Conservation (phyloP, 352 stramenopile species). For the Pythium periplocum region DNA sequence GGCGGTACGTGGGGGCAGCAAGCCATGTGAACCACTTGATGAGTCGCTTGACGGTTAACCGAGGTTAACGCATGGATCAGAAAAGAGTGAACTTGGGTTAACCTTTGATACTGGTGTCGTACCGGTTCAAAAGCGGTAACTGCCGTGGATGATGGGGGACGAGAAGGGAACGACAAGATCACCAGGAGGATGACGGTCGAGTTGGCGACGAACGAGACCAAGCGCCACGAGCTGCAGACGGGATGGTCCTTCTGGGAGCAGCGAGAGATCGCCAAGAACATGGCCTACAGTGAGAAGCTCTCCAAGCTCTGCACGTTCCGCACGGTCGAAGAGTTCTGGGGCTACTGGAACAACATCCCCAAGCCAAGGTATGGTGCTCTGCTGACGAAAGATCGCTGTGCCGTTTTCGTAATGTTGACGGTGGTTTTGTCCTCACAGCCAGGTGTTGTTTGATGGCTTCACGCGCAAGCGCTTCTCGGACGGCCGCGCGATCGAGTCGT, state of each 20-base stretch:
- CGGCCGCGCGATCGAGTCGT: conserved; percentile 89
- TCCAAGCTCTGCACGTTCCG: conserved; percentile 85
- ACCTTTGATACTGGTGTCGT: no score
- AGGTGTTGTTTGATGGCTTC: conserved; percentile 80
- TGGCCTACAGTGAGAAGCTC: conserved; percentile 83
- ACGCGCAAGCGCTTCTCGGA: conserved; percentile 89
- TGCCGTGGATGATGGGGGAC: no score
- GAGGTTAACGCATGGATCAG: no score
- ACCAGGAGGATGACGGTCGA: conserved; percentile 9
- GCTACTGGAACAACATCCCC: conserved; percentile 90
- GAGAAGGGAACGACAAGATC: neutral
- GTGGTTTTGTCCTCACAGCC: conserved; percentile 18
- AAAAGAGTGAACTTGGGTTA: no score
- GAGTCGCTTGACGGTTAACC: no score
- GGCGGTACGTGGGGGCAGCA: no score
- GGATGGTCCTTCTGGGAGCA: conserved; percentile 87
- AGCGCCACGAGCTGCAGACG: conserved; percentile 70
- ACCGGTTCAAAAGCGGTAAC: no score
- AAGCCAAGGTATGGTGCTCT: conserved; percentile 56
- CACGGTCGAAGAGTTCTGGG: conserved; percentile 88
- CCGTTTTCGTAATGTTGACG: neutral
- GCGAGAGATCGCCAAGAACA: conserved; percentile 66
- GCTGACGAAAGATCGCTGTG: conserved; percentile 1
- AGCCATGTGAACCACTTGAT: no score
- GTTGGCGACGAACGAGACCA: conserved; percentile 35